Base-by-base conservation (phyloP, 2,329 filamentous ascomycete genomes). In the Neopestalotiopsis clavispora region DNA sequence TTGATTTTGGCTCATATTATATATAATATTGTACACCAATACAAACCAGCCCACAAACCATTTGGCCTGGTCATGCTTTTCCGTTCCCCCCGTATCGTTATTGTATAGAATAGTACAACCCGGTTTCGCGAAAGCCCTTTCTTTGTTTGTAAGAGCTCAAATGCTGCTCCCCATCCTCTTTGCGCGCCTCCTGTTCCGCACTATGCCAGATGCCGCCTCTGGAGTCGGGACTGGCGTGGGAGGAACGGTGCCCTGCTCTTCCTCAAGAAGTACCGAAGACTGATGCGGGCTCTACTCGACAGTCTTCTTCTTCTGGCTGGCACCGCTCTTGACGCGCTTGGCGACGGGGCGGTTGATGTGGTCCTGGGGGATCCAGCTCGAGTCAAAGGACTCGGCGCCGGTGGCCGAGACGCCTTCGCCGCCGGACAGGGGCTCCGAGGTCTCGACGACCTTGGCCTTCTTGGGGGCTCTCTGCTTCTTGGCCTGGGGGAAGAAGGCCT, bases 401-500 rank as follows among this genome's bases (percentile, higher is more conserved):
- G 89, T 90, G 68, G 91, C 88, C 3, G 23, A 3, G 69, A 91
- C 89, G 71, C 90, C 90, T 81, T 94, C 92, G 71, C 90, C 88
- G 71, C 92, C 92, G 52, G 92, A 89, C 63, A 92, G 89, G 52
- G 87, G 83, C 75, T 86, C 85, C 23, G 23, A 28, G 70, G 85
- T 80, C 79, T 88, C 87, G 66, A 87, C 80, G 63, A 86, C 84
- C 68, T 92, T 90, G 70, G 86, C 85, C 84, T 92, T 92, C 86
- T 93, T 93, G 75, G 81, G 49, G 30, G 68, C 65, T 69, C 75
- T 75, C 58, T 60, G 17, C 78, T 90, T 90, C 77, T 86, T 88
- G 74, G 92, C 91, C 86, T 97, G 94, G 63, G 96, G 95, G 87
- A 98, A 97, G 79, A 99, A 92, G 14, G 94, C 91, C 77, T 94